These are phyloP conservation scores for Arabidopsis hybrid DNA, from an alignment of 441 rosid genomes.

Conservation along the genomic window DNA sequence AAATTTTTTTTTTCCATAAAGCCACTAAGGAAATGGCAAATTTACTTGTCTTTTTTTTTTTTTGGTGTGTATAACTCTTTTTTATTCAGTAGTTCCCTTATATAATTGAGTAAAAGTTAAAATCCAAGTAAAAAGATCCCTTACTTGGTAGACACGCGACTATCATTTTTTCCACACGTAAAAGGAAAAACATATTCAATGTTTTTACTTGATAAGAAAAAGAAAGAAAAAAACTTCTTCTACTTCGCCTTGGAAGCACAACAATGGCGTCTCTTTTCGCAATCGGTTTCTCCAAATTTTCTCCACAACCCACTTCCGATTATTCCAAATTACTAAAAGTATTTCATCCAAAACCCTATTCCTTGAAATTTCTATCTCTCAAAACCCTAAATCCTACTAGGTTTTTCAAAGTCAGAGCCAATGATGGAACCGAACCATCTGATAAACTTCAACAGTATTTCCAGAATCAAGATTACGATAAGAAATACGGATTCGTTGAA, in stretches of 20 bases:
- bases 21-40: too few relatives aligned
- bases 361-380: conserved; percentile 35
- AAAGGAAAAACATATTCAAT: too few relatives aligned
- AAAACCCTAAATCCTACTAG: conserved; percentile 28
- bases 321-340: conserved; percentile 40
- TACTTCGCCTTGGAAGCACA: conserved; percentile 28
- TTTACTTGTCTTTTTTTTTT: too few relatives aligned
- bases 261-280: conserved; percentile 63
- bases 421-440: conserved; percentile 46
- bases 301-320: conserved; percentile 46
- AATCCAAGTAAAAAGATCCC: too few relatives aligned
- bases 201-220: too few relatives aligned
- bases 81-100: too few relatives aligned
- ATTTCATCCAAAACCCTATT: conserved; percentile 44
- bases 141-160: too few relatives aligned
- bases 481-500: conserved; percentile 69
- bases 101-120: too few relatives aligned
- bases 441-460: conserved; percentile 76
- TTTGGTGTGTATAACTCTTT: too few relatives aligned
- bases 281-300: conserved; percentile 56
- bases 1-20: too few relatives aligned
- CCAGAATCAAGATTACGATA: conserved; percentile 68
- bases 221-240: conserved; percentile 14
- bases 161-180: too few relatives aligned
- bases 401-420: conserved; percentile 54